phyloP scores from a whole-genome alignment of 306 rosid genomes.

The Bauhinia variegata region DNA sequence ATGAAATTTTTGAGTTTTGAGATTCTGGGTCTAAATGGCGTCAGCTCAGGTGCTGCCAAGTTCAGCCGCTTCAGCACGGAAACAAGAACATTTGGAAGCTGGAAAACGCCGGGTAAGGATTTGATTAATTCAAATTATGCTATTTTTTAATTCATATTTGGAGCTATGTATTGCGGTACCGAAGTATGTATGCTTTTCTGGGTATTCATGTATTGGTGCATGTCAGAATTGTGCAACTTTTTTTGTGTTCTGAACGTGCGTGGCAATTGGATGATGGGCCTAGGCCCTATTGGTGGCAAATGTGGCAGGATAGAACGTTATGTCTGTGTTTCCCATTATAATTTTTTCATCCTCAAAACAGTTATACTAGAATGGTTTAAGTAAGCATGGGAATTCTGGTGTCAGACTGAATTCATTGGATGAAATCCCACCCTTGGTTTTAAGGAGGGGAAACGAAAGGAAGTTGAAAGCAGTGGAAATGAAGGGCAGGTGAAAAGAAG shows the following conservation, averaged over 20 bases:
- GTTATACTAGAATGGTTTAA: slow-evolving; percentile 11
- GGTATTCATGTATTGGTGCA: neutral
- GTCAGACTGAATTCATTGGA: neutral
- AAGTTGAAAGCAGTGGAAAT: slow-evolving; percentile 1
- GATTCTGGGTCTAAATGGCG: slow-evolving; percentile 60
- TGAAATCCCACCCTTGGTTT: neutral
- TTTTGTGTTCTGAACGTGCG: neutral
- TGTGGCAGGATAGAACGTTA: neutral
- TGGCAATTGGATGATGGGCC: slow-evolving; percentile 23
- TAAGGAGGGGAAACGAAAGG: slow-evolving; percentile 14
- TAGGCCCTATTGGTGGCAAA: neutral
- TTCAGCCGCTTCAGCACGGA: slow-evolving; percentile 65
- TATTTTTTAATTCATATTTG: slow-evolving; percentile 11
- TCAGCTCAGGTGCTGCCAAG: slow-evolving; percentile 90
- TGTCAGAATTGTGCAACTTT: neutral
- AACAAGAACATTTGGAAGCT: slow-evolving; percentile 90
- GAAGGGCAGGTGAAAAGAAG: slow-evolving; percentile 14
- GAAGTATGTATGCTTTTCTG: neutral
- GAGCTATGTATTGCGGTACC: neutral
- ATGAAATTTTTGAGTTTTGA: slow-evolving; percentile 36
- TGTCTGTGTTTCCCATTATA: neutral
- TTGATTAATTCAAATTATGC: slow-evolving; percentile 9
- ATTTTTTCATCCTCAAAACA: neutral
- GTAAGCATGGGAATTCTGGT: neutral
- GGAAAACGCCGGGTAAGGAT: slow-evolving; percentile 88